Base-by-base conservation (phyloP, 2,329 filamentous ascomycete genomes). In the Diaporthe capsici region DNA sequence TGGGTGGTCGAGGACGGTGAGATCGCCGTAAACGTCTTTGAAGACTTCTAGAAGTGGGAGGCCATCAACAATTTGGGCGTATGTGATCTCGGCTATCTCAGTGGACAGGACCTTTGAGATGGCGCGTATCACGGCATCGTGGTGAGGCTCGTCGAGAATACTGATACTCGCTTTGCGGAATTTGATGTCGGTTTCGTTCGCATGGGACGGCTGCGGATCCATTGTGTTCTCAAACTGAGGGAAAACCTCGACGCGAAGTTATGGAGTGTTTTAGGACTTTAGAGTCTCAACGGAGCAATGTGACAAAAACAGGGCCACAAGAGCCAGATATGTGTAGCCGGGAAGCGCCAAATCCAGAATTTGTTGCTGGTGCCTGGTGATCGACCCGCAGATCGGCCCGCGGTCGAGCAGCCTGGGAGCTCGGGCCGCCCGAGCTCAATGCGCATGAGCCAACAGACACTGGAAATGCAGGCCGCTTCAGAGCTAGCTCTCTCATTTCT, bases 1-100 rank as follows among this genome's bases (percentile, higher is more conserved):
- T 53, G 49, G 49, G 49, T 53, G 49, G 15, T 53, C 49, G 2
- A 10, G 49, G 5, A n/a, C 28, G 49, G 13, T 53, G 49, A 73
- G 44, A 4, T 53, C 0, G 49, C n/a, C 49, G 13, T 53, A 28
- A n/a, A 25, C 49, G n/a, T 53, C 49, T 53, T 53, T 25, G 2
- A 53, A 20, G 22, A 68, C 39, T 20, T 68, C 22, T 42, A 28
- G 25, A 22, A 68, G 63, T 10, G 63, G 63, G 20, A 68, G 63
- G 34, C 63, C 63, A 47, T 68, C 63, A 42, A 49, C 42, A 47
- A 68, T 68, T 31, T 68, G 63, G 7, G 63, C 63, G 17, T 44
- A 47, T 31, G 63, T 68, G 17, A 25, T 47, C 63, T 68, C 42
- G 63, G 37, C 25, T 31, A 68, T 68, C 28, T 68, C 39, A 42